Base-by-base conservation (phyloP, 2,329 filamentous ascomycete genomes). In the Fusarium nygamai region DNA sequence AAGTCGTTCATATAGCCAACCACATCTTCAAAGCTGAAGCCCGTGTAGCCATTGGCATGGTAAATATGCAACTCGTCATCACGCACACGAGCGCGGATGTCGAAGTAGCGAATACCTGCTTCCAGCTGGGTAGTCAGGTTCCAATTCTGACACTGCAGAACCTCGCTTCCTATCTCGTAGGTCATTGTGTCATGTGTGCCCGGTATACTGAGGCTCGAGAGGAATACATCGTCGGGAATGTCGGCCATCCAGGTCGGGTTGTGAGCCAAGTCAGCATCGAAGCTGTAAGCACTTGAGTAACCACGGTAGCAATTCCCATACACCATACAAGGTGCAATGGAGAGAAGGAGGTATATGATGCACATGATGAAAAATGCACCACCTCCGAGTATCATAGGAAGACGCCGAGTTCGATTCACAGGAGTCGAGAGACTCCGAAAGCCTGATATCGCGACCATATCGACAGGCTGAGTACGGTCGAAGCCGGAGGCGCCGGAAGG, bases 101-200 rank as follows among this genome's bases (percentile, higher is more conserved):
- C 86, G 61, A 87, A 80, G 82, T 88, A 86, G 36, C 86, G 83
- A 78, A 88, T 74, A 14, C 87, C 87, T 5, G 84, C 83, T 39
- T 76, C 62, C 47, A 88, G 83, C 78, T 88, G 87, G 22, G 80
- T 81, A 20, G 67, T 73, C 29, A 89, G 81, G 71, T 83, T 82
- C 72, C 81, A 81, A 75, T 86, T 87, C 79, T 89, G 87, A 76
- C 86, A 88, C 76, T 86, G 83, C 58, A 84, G 82, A 14, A 68
- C 63, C 65, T 82, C 79, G 48, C 78, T 73, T 34, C 67, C 73
- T 63, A 86, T 80, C 50, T 79, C 76, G 71, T 85, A 86, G 24
- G 87, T 88, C 84, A 88, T 84, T 31, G 86, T 88, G 77, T 88
- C 86, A 79, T 88, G 87, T 4, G 87, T 88, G 36, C 87, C 87